phyloP scores from a whole-genome alignment of 2,329 filamentous ascomycete species.

The Colletotrichum lentis region DNA sequence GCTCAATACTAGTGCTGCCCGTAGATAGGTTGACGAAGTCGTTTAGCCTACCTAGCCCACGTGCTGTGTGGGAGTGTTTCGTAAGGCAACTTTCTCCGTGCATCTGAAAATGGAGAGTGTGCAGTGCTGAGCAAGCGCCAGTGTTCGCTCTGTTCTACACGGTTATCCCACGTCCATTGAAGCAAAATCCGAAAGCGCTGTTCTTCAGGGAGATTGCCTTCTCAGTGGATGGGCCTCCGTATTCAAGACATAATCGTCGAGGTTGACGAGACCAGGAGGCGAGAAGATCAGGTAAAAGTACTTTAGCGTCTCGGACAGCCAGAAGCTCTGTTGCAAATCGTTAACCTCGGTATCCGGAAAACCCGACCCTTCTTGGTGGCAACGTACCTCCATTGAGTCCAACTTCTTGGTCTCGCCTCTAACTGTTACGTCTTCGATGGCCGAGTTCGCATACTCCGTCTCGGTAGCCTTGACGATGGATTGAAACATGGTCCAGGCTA shows the following conservation, averaged over 20 bases:
- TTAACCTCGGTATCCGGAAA: neutral
- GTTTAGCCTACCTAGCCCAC: too few relatives aligned
- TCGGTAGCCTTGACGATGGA: constrained; percentile 56
- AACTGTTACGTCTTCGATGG: constrained; percentile 60
- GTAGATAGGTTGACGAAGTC: too few relatives aligned
- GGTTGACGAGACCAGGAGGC: constrained; percentile 66
- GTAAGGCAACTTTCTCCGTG: too few relatives aligned
- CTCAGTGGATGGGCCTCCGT: constrained; percentile 60
- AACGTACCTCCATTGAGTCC: constrained; percentile 50
- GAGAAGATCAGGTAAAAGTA: constrained; percentile 79
- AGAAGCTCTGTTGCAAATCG: constrained; percentile 65
- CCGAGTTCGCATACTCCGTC: constrained; percentile 58
- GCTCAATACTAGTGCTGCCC: too few relatives aligned
- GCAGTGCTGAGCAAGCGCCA: neutral
- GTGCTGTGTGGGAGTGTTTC: neutral
- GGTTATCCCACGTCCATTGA: neutral
- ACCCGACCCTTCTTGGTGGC: constrained; percentile 30
- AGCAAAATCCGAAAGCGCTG: neutral
- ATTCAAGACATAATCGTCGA: constrained; percentile 73
- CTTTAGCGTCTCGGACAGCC: constrained; percentile 77
- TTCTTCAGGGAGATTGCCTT: neutral
- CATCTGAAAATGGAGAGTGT: neutral
- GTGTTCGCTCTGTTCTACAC: neutral
- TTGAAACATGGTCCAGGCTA: constrained; percentile 63
- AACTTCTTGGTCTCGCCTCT: constrained; percentile 51